A percentile compares a stretch with the other conserved stretches of the same genome.
These are phyloP conservation scores for Leptographium galeiforme DNA, from an alignment of 2,329 filamentous ascomycete species.

Conservation along the genomic window DNA sequence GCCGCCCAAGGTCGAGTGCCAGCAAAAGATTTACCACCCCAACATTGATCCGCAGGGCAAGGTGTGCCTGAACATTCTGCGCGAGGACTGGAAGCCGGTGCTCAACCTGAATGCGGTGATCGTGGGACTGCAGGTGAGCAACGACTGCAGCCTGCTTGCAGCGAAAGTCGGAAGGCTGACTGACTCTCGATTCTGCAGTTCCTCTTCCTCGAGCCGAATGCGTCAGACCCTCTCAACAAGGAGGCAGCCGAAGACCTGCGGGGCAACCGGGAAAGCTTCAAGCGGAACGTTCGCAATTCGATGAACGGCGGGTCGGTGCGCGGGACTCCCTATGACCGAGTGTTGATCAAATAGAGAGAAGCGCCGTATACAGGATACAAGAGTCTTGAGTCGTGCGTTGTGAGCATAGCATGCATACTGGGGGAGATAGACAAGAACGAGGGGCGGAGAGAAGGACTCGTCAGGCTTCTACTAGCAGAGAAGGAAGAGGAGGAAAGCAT, in stretches of 20 bases:
- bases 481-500: neutral
- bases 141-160: neutral
- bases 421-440: too few relatives aligned
- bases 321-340: conserved; percentile 62
- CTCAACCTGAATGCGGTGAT: conserved; percentile 96
- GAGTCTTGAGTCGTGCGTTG: neutral
- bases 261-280: conserved; percentile 74
- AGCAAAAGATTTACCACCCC: conserved; percentile 97
- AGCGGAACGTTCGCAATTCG: conserved; percentile 71
- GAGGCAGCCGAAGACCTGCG: conserved; percentile 90
- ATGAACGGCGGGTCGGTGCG: conserved; percentile 73
- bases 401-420: too few relatives aligned
- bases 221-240: conserved; percentile 95
- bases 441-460: neutral
- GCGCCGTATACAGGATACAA: neutral
- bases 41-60: conserved; percentile 98
- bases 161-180: conserved; percentile 21
- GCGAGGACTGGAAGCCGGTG: conserved; percentile 98
- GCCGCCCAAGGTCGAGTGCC: conserved; percentile 92
- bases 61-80: conserved; percentile 90
- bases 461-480: too few relatives aligned
- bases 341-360: conserved; percentile 36
- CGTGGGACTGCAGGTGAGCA: conserved; percentile 71
- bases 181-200: conserved; percentile 35
- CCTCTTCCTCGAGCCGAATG: conserved; percentile 93